Base-by-base conservation (phyloP, 176 grass and related monocot genomes). In the Echinochloa phyllopogon region DNA sequence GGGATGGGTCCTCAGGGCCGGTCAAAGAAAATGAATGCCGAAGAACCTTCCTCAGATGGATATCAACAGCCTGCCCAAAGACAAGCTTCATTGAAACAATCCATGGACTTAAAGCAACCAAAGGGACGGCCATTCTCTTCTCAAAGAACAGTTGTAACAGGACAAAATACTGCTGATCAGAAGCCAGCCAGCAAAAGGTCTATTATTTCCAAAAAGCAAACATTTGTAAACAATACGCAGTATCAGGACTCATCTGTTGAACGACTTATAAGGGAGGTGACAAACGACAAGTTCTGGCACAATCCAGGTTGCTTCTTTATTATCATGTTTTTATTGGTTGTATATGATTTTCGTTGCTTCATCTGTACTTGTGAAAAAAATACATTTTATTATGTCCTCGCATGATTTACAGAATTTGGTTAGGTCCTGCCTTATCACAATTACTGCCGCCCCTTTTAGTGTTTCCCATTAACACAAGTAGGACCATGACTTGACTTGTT, bases 231-330 rank as follows among this genome's bases (percentile, higher is more conserved):
- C 60, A 96, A 81, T 63, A 47, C 38, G 16, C 94, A 91, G 17
- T 96, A 96, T 68, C 88, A 92, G 76, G 97, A 96, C 84, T 89
- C 97, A 38, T 99, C 97, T 70, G 92, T 99, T 47, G 97, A 99
- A 71, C 88, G 97, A n/a, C 94, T 99, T 75, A 91, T 91, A 63
- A 87, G 97, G 13, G 97, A 99, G 84, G 97, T 99, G 69, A 99
- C 97, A 58, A 99, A 82, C 57, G 94, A 92, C 81, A 99, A 96
- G 69, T 99, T 99, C 81, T 99, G 97, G 97, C 90, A 96, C 75
- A 93, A 99, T 92, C 92, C 97, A 84, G 97, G 97, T 99, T 88
- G 75, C 73, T 85, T 76, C 27, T 33, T 83, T 16, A 57, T 71
- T 64, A 15, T 38, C 41, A 62, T 77, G 45, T 78, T 89, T 57